Conservation (phyloP, 2,329 filamentous ascomycete species). For the Diaporthe vaccinii region DNA sequence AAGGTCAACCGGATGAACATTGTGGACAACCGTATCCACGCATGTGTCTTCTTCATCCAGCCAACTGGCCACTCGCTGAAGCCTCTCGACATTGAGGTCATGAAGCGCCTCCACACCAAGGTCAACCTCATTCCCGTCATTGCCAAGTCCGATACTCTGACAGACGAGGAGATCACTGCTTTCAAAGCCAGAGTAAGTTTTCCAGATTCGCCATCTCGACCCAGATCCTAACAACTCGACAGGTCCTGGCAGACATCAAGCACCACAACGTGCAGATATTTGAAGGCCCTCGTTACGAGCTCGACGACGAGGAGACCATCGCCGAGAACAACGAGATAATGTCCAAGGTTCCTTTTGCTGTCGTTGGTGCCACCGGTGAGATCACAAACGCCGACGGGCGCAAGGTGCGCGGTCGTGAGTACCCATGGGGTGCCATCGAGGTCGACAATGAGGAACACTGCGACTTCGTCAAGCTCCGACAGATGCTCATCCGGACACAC, state of each 20-base stretch:
- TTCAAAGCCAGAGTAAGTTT: slow-evolving; percentile 95
- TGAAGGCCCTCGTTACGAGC: slow-evolving; percentile 97
- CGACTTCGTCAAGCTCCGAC: slow-evolving; percentile 99
- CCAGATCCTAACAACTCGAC: slow-evolving; percentile 38
- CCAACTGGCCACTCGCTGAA: slow-evolving; percentile 98
- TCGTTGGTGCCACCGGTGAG: slow-evolving; percentile 96
- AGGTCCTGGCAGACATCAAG: slow-evolving; percentile 98
- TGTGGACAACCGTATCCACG: slow-evolving; percentile 98
- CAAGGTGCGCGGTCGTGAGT: slow-evolving; percentile 94
- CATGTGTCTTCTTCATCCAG: slow-evolving; percentile 99
- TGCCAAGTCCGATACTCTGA: slow-evolving; percentile 97
- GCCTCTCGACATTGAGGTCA: slow-evolving; percentile 98
- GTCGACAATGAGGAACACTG: slow-evolving; percentile 99
- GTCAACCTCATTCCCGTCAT: slow-evolving; percentile 99
- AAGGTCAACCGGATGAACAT: slow-evolving; percentile 99
- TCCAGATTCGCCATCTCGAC: not conserved
- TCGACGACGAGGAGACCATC: slow-evolving; percentile 99
- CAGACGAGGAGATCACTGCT: slow-evolving; percentile 91
- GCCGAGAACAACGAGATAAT: slow-evolving; percentile 99
- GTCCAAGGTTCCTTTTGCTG: slow-evolving; percentile 99
- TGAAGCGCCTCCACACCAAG: slow-evolving; percentile 99
- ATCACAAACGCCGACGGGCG: slow-evolving; percentile 92
- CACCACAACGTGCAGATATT: slow-evolving; percentile 99
- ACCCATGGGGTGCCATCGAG: slow-evolving; percentile 98
- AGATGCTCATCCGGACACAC: slow-evolving; percentile 99